Base-by-base conservation (phyloP, 345 rosid species). In the Carallia pectinifolia region DNA sequence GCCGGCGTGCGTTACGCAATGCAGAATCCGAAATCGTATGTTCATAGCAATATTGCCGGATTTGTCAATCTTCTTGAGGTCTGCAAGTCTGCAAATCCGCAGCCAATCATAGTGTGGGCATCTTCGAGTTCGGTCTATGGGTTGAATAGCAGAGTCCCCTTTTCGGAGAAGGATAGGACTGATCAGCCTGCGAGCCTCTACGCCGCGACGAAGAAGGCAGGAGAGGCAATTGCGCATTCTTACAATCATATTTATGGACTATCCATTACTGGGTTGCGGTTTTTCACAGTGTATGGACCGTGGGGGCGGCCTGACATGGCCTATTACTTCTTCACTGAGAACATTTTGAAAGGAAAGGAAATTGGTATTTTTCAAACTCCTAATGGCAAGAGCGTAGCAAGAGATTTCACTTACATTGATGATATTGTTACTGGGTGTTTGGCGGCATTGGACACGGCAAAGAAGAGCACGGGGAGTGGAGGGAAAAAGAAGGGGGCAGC, bases 281-380 rank as follows among this genome's bases (percentile, higher is more conserved):
- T 70, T 38, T 70, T 70, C 37, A 70, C 74, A 0, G 74, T 70
- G 27, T 70, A 70, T 53, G 74, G 74, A 7, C 74, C 74, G 3
- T 70, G 67, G 74, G 74, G 67, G 16, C 37, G 74, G 61, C 74
- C 74, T 7, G 74, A 70, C 3, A 69, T 69, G 73, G 73, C 73
- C 0, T 69, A 69, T 50, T 69, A 44, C 60, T 61, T 61, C 34
- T 70, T 70, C 29, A 70, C 74, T 5, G 62, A 53, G 67, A 52
- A 70, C 53, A 70, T 70, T 52, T 37, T 62, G 40, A 70, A 53
- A 66, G 67, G 67, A 33, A 70, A 70, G 39, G 61, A 31, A 37
- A 70, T 70, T 29, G 53, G 67, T 23, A 23, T 70, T 2, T 70
- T 53, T 53, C 53, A 62, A 39, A 62, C 74, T 3, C 53, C 53